These are phyloP conservation scores for Ogataea nakhonphanomensis DNA, from an alignment of 805 yeast genomes.

Conservation along the genomic window DNA sequence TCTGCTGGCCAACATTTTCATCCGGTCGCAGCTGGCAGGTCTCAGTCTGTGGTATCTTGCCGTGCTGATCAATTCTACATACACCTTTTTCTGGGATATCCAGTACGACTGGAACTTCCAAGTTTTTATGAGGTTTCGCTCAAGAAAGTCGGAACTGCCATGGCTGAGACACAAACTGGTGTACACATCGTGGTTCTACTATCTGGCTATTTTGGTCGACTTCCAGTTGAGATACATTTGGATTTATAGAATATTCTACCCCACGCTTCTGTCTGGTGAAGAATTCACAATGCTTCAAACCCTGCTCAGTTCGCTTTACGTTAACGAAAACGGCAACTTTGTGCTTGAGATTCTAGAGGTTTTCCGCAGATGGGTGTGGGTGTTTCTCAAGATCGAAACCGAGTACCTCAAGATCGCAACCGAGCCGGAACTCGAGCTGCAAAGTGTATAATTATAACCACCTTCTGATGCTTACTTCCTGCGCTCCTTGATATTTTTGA, in stretches of 20 bases:
- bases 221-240: slow-evolving; percentile 71
- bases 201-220: slow-evolving; percentile 56
- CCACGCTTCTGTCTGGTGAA: slow-evolving; percentile 14
- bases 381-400: slow-evolving; percentile 75
- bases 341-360: slow-evolving; percentile 71
- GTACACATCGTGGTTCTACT: slow-evolving; percentile 43
- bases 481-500: slow-evolving; percentile 42
- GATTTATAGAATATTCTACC: slow-evolving; percentile 48
- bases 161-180: slow-evolving; percentile 31
- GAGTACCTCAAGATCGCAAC: slow-evolving; percentile 46
- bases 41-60: slow-evolving; percentile 43
- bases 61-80: slow-evolving; percentile 62
- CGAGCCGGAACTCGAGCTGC: slow-evolving; percentile 23
- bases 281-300: slow-evolving; percentile 14
- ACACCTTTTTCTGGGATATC: slow-evolving; percentile 87
- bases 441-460: slow-evolving; percentile 9
- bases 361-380: slow-evolving; percentile 86
- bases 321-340: slow-evolving; percentile 59
- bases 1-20: slow-evolving; percentile 36
- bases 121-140: slow-evolving; percentile 39
- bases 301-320: slow-evolving; percentile 27
- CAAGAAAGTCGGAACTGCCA: slow-evolving; percentile 15
- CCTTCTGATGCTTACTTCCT: slow-evolving; percentile 3
- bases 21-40: slow-evolving; percentile 26
- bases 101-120: slow-evolving; percentile 83